Evolutionary conservation across 2,329 filamentous ascomycete species (phyloP).

Genomic region (Apiospora koreana): DNA sequence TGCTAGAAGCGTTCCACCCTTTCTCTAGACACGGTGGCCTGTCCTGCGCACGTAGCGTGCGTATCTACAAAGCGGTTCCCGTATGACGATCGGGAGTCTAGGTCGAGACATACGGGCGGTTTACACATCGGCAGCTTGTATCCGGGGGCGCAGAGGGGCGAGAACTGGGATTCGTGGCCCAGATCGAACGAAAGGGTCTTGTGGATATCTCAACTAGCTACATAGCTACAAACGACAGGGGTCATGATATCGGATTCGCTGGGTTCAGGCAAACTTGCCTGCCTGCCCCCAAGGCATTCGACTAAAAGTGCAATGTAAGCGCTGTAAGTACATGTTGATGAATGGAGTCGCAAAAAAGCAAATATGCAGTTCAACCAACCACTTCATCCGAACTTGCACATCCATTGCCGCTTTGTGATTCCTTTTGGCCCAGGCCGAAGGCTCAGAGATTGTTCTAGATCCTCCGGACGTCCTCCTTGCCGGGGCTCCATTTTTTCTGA

Average conservation of each 20-base stretch:
- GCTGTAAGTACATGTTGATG: background rate
- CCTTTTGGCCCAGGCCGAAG: too few species aligned
- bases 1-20: too few species aligned
- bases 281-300: background rate
- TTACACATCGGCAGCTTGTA: background rate
- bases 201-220: background rate
- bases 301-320: background rate
- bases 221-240: background rate
- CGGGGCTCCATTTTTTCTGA: constrained; percentile 53
- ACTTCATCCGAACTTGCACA: too few species aligned
- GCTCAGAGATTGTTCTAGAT: constrained; percentile 32
- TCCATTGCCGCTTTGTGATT: too few species aligned
- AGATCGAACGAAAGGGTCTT: background rate
- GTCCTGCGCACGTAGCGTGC: too few species aligned
- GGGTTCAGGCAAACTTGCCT: background rate
- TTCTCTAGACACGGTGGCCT: too few species aligned
- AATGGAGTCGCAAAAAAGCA: background rate
- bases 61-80: background rate
- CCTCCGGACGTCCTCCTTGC: constrained; percentile 48
- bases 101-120: background rate
- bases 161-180: background rate
- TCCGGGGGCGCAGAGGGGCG: background rate
- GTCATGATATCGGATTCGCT: background rate
- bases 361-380: too few species aligned
- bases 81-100: background rate